These are phyloP conservation scores for Neocallimastix lanati DNA, from an alignment of 192 early-diverging fungal genomes.

Conservation along the genomic window DNA sequence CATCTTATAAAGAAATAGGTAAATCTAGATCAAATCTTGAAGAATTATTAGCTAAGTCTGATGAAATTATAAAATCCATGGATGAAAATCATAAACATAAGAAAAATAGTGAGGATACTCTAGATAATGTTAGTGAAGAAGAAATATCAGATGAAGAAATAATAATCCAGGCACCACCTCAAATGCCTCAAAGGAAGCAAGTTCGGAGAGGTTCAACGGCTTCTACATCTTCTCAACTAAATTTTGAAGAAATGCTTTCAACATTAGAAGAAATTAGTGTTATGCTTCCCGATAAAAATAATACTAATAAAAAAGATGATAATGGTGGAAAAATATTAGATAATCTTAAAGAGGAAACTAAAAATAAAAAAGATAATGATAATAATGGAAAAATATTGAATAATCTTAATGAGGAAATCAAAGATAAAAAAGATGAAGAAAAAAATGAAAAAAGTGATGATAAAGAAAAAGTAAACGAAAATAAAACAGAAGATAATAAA, in stretches of 20 bases:
- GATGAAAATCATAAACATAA: background rate
- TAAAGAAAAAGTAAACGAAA: background rate
- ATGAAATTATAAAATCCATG: background rate
- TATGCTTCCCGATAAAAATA: background rate
- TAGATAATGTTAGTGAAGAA: background rate
- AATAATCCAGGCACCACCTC: background rate
- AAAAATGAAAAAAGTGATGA: background rate
- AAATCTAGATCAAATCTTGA: background rate
- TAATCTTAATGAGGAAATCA: too few relatives aligned
- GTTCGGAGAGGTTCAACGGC: background rate
- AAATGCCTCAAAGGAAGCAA: background rate
- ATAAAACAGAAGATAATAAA: background rate
- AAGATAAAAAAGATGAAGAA: background rate
- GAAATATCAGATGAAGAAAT: background rate
- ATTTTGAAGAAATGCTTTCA: background rate
- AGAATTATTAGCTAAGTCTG: background rate
- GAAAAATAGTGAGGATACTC: background rate
- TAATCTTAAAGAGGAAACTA: too few relatives aligned
- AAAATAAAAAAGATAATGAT: too few relatives aligned
- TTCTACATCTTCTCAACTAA: background rate
- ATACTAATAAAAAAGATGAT: background rate
- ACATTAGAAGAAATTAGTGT: background rate
- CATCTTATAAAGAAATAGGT: background rate
- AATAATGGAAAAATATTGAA: too few relatives aligned
- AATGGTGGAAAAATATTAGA: too few relatives aligned